A percentile compares a stretch with the other conserved stretches of the same genome.
Evolutionary conservation across 768 basidiomycete species (phyloP).

Genomic region (Agaricus blazei): DNA sequence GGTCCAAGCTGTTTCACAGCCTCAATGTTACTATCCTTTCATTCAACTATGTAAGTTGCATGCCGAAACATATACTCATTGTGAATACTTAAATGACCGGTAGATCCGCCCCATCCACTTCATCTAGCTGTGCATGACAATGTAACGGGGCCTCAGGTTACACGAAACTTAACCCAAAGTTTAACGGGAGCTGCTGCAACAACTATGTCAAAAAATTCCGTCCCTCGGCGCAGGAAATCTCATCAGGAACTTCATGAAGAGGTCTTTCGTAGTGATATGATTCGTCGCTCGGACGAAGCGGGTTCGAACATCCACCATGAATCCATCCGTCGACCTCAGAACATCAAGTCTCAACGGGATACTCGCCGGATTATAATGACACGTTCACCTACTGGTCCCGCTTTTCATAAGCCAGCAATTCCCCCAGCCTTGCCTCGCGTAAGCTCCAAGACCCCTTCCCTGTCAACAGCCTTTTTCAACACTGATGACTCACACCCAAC

Average conservation of each 20-base stretch:
- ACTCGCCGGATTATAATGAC: constrained; percentile 4
- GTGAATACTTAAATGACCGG: not conserved
- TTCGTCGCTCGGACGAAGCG: not conserved
- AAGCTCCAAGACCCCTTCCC: not conserved
- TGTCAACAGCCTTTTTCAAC: not conserved
- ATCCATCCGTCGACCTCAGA: not conserved
- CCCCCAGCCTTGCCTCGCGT: constrained; percentile 6
- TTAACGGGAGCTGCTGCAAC: not conserved
- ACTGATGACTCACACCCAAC: constrained; percentile 1
- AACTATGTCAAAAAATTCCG: not conserved
- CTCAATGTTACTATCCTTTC: not conserved
- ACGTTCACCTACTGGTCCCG: constrained; percentile 8
- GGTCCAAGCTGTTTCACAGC: not conserved
- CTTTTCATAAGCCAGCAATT: not conserved
- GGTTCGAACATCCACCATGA: not conserved
- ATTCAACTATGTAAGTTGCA: constrained; percentile 2
- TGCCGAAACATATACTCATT: not conserved
- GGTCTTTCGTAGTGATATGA: not conserved
- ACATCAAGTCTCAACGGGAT: not conserved
- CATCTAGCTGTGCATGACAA: not conserved
- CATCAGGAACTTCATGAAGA: constrained; percentile 7
- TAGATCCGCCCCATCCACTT: constrained; percentile 5
- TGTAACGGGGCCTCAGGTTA: not conserved
- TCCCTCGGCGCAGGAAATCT: not conserved
- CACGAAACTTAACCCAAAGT: not conserved